These are phyloP conservation scores for Oryza glaberrima DNA, from an alignment of 176 grass and related monocot species.

Conservation along the genomic window DNA sequence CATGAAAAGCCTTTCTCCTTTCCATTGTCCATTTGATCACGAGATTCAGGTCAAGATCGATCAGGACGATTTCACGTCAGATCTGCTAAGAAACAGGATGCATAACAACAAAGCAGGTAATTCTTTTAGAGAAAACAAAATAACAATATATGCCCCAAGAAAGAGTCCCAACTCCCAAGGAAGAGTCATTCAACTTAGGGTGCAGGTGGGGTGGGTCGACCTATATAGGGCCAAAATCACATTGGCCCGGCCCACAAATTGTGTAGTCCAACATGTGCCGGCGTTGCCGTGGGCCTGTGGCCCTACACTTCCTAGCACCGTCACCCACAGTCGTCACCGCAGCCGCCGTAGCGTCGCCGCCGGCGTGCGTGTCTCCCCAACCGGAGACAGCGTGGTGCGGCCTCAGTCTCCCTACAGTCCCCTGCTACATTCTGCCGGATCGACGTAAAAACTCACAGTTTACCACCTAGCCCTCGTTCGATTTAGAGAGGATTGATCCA, in stretches of 20 bases:
- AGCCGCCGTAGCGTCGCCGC: background rate
- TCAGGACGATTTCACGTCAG: background rate
- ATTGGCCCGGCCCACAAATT: background rate
- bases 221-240: too few relatives aligned
- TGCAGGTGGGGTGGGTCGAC: too few relatives aligned
- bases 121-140: background rate
- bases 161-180: too few relatives aligned
- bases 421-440: too few relatives aligned
- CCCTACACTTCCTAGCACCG: background rate
- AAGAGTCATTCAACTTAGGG: too few relatives aligned
- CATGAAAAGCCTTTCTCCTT: background rate
- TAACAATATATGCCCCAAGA: too few relatives aligned
- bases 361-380: background rate
- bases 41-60: background rate
- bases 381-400: background rate
- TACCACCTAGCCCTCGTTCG: too few relatives aligned
- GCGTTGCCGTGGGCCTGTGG: background rate
- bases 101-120: background rate
- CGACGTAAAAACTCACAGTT: too few relatives aligned
- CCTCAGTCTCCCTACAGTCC: too few relatives aligned
- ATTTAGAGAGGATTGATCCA: too few relatives aligned
- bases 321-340: background rate
- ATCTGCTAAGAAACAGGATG: background rate
- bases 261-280: background rate
- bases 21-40: background rate